Conservation (phyloP, 2,329 filamentous ascomycete species). For the Fusarium sp. region DNA sequence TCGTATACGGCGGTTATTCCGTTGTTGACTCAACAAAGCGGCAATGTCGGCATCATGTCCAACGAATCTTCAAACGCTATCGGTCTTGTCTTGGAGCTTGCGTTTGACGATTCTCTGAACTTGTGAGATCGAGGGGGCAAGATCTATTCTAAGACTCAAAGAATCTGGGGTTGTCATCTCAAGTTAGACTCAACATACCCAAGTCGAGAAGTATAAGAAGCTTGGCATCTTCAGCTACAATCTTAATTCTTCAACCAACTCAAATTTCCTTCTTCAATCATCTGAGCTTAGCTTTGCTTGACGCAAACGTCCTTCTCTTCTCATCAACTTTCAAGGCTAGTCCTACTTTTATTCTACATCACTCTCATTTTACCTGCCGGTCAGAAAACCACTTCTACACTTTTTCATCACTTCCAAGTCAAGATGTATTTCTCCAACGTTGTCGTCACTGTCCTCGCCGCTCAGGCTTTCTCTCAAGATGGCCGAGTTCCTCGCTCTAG, state of each 20-base stretch:
- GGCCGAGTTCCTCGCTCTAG: not conserved
- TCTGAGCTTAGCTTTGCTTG: conserved; percentile 18
- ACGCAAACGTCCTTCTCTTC: conserved; percentile 6
- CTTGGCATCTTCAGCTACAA: not conserved
- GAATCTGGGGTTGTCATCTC: not conserved
- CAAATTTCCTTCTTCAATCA: conserved; percentile 1
- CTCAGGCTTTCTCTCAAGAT: conserved; percentile 15
- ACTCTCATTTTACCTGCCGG: conserved; percentile 10
- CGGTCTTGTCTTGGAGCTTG: not conserved
- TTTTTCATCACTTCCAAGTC: not conserved
- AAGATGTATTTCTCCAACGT: conserved; percentile 30
- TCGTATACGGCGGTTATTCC: not conserved
- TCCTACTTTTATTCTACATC: not conserved
- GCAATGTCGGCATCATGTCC: conserved; percentile 12
- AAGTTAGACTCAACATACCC: not conserved
- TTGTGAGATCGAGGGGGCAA: not conserved
- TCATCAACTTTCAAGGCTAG: conserved; percentile 4
- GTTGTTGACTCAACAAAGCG: not conserved
- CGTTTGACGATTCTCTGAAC: not conserved
- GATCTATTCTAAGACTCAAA: not conserved
- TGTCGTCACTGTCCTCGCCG: conserved; percentile 13
- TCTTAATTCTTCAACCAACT: conserved; percentile 1
- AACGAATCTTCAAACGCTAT: not conserved
- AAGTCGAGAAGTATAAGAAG: conserved; percentile 12
- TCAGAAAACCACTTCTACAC: not conserved